A percentile compares a stretch with the other conserved stretches of the same genome.
phyloP scores from a whole-genome alignment of 2,329 filamentous ascomycete species.

The Neonectria faginata region DNA sequence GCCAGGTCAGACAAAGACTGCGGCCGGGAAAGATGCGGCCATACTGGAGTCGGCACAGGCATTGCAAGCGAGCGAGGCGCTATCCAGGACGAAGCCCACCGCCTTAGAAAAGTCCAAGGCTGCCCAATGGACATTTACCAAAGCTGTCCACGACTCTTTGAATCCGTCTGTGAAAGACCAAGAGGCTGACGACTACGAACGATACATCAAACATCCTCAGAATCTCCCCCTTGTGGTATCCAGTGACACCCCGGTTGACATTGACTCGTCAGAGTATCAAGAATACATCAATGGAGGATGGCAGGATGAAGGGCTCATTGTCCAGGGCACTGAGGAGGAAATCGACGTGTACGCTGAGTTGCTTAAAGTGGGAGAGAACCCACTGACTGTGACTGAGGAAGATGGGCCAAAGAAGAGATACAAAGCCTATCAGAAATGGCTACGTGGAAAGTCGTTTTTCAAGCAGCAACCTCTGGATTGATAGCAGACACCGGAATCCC shows the following conservation, averaged over 20 bases:
- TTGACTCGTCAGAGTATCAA: slow-evolving; percentile 75
- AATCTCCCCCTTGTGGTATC: slow-evolving; percentile 86
- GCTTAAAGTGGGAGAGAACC: slow-evolving; percentile 81
- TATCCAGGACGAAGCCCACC: slow-evolving; percentile 64
- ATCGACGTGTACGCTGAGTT: slow-evolving; percentile 78
- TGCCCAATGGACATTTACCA: slow-evolving; percentile 88
- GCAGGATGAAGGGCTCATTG: slow-evolving; percentile 68
- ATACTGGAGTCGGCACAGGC: slow-evolving; percentile 35
- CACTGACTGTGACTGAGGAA: slow-evolving; percentile 87
- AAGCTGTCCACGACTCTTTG: slow-evolving; percentile 86
- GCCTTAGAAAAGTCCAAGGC: slow-evolving; percentile 81
- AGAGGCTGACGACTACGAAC: slow-evolving; percentile 87
- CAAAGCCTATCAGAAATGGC: slow-evolving; percentile 95
- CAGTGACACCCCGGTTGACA: slow-evolving; percentile 70
- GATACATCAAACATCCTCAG: slow-evolving; percentile 90
- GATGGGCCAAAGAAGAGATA: slow-evolving; percentile 94
- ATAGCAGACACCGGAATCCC: slow-evolving; percentile 24
- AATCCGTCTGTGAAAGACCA: slow-evolving; percentile 82
- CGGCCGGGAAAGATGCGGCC: slow-evolving; percentile 29
- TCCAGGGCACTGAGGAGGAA: slow-evolving; percentile 60
- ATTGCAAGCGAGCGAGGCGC: slow-evolving; percentile 34
- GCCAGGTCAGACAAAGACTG: slow-evolving; percentile 54
- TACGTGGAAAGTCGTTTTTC: slow-evolving; percentile 93
- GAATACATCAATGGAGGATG: slow-evolving; percentile 81
- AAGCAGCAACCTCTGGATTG: slow-evolving; percentile 82